Conservation (phyloP, 805 yeast species). For the Jamesozyma spencerorum region DNA sequence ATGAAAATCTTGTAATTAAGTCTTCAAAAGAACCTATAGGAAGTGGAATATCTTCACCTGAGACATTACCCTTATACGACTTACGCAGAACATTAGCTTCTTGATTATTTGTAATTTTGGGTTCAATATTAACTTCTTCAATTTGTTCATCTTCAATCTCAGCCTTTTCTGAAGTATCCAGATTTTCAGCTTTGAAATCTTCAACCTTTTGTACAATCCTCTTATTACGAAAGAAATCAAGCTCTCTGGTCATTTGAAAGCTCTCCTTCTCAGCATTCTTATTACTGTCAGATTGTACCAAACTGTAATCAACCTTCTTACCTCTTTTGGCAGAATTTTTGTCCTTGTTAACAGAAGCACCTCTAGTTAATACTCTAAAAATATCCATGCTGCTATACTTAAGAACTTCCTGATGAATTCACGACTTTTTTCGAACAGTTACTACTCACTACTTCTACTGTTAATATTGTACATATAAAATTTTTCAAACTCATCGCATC, state of each 20-base stretch:
- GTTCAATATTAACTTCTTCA: conserved; percentile 27
- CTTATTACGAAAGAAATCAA: conserved; percentile 72
- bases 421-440: too few relatives aligned
- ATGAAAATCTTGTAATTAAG: conserved; percentile 54
- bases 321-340: conserved; percentile 20
- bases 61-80: conserved; percentile 54
- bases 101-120: conserved; percentile 40
- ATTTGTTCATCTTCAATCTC: conserved; percentile 26
- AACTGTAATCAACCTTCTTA: conserved; percentile 22
- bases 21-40: conserved; percentile 89
- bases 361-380: conserved; percentile 74
- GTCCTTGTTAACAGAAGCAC: conserved; percentile 65
- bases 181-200: conserved; percentile 7
- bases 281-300: conserved; percentile 26
- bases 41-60: conserved; percentile 80
- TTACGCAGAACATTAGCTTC: conserved; percentile 59
- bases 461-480: background rate
- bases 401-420: too few relatives aligned
- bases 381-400: conserved; percentile 56
- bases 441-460: too few relatives aligned
- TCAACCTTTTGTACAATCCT: conserved; percentile 30
- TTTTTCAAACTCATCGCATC: conserved; percentile 8
- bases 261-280: conserved; percentile 31
- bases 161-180: conserved; percentile 17
- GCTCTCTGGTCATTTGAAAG: conserved; percentile 54